Conservation (phyloP, 2,329 filamentous ascomycete species). For the Chlorencoelia australis region DNA sequence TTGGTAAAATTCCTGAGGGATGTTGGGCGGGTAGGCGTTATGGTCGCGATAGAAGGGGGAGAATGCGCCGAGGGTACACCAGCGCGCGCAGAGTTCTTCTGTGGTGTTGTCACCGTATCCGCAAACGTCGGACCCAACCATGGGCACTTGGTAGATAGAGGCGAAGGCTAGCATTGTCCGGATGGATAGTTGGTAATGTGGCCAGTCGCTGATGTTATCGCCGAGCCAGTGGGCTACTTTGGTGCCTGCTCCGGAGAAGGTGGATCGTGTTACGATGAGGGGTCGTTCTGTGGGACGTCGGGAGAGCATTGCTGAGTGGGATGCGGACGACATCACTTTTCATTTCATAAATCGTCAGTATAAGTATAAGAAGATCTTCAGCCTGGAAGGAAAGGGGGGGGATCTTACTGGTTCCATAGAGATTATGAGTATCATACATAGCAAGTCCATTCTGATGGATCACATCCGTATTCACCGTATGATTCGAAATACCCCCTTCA, state of each 20-base stretch:
- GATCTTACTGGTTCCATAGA: conserved; percentile 53
- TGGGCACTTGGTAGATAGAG: conserved; percentile 56
- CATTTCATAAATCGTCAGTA: too few species aligned
- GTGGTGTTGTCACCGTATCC: conserved; percentile 61
- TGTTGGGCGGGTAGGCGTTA: conserved; percentile 38
- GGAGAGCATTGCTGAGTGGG: conserved; percentile 53
- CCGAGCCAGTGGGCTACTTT: conserved; percentile 54
- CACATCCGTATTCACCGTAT: conserved; percentile 57
- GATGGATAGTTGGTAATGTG: conserved; percentile 48
- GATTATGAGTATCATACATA: conserved; percentile 68
- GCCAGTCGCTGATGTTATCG: conserved; percentile 49
- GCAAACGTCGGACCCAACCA: conserved; percentile 66
- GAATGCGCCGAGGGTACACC: conserved; percentile 65
- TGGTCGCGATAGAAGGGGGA: conserved; percentile 70
- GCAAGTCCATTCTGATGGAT: conserved; percentile 56
- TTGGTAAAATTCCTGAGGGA: conserved; percentile 64
- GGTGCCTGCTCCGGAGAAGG: conserved; percentile 60
- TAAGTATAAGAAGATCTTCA: conserved; percentile 7
- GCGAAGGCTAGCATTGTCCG: conserved; percentile 49
- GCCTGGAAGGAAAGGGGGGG: conserved; percentile 1
- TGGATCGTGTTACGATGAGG: conserved; percentile 65
- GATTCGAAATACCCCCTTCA: conserved; percentile 40
- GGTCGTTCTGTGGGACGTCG: conserved; percentile 56
- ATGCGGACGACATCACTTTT: conserved; percentile 60
- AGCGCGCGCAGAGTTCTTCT: conserved; percentile 63